A percentile compares a stretch with the other conserved stretches of the same genome.
phyloP scores from a whole-genome alignment of 73 alveolate genomes.

The Tetrahymena borealis region DNA sequence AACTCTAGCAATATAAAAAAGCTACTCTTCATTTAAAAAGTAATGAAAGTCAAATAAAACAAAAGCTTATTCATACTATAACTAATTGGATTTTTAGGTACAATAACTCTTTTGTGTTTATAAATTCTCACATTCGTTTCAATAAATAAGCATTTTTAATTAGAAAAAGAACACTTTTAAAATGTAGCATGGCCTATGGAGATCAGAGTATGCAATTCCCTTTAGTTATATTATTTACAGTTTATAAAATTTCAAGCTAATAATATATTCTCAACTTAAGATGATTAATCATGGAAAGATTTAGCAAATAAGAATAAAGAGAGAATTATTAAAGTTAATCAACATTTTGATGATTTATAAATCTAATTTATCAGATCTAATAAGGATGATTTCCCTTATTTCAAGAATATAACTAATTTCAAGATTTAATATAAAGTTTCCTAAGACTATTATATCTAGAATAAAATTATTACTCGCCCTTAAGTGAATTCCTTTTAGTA shows the following conservation, averaged over 20 bases:
- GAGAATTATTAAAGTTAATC: not conserved
- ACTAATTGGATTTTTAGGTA: not conserved
- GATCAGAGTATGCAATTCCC: not conserved
- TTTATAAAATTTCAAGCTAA: not conserved
- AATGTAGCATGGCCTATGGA: not conserved
- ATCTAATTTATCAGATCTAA: not conserved
- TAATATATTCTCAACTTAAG: not conserved
- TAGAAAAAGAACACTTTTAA: not conserved
- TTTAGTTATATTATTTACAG: not conserved
- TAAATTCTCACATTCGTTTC: not conserved
- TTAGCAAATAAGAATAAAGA: not conserved
- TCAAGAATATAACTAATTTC: not conserved
- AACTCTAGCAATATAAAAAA: not conserved
- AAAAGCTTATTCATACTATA: not conserved
- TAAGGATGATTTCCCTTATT: not conserved
- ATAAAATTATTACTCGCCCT: not conserved
- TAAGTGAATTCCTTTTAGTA: not conserved
- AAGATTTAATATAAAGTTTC: not conserved
- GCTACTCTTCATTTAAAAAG: not conserved
- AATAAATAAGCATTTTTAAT: not conserved
- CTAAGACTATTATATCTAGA: not conserved
- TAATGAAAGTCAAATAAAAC: not conserved
- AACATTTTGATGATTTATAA: not conserved
- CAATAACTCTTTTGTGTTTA: not conserved
- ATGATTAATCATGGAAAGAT: not conserved